phyloP scores from a whole-genome alignment of 2,329 filamentous ascomycete species.

The Fusarium drepaniforme region DNA sequence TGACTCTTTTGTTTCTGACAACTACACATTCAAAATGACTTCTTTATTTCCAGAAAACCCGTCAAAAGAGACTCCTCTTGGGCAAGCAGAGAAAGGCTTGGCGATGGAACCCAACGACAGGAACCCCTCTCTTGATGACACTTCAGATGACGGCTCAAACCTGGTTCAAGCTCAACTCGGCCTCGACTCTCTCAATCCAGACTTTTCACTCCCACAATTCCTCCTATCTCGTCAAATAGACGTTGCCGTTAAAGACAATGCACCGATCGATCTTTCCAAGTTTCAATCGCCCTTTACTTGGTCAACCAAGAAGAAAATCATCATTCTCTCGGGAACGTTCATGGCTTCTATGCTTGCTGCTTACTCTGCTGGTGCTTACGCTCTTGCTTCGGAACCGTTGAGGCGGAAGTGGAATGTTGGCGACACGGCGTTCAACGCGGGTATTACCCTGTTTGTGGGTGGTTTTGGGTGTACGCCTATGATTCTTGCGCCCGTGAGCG shows the following conservation, averaged over 20 bases:
- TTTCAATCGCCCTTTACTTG: conserved; percentile 24
- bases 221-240: not conserved
- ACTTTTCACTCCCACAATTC: not conserved
- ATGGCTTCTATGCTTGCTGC: conserved; percentile 70
- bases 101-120: not conserved
- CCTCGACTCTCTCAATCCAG: conserved; percentile 6
- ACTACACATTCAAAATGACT: not conserved
- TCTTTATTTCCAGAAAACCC: not conserved
- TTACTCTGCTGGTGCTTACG: conserved; percentile 74
- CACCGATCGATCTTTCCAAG: not conserved
- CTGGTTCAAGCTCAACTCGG: not conserved
- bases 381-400: conserved; percentile 67
- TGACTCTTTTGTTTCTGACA: not conserved
- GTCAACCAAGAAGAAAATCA: conserved; percentile 30
- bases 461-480: conserved; percentile 77
- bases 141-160: not conserved
- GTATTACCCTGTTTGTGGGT: conserved; percentile 72
- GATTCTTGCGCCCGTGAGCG: conserved; percentile 75
- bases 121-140: not conserved
- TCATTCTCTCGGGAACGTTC: conserved; percentile 39
- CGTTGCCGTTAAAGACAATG: not conserved
- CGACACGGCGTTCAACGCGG: conserved; percentile 66
- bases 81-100: not conserved
- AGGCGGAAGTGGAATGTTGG: conserved; percentile 68
- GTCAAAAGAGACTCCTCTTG: not conserved